Evolutionary conservation across 176 grass and related monocot genomes (phyloP), one percentile per base, ranked within the genome.

Genomic region (Puccinellia tenuiflora): DNA sequence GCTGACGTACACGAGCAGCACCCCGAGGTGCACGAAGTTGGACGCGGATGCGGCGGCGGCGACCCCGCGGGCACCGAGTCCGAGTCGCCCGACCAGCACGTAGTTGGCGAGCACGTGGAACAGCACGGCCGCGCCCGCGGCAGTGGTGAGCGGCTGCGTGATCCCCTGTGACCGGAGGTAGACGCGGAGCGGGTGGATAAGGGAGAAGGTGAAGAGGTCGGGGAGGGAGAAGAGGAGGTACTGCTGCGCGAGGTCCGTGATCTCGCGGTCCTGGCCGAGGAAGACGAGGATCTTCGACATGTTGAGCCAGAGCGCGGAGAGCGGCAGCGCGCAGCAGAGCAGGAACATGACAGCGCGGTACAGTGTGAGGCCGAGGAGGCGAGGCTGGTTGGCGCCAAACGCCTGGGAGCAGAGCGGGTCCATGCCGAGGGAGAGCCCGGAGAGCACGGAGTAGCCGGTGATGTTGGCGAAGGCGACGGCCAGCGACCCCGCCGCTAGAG

Each of bases 341-440:
- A 99, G 79, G 88, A 99, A 96, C 67, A 99, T 89, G 7, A 99
- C 85, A 25, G 91, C 85, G 40, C 96, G 96, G 74, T 90, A 92
- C 12, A 99, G 84, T 14, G 93, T 99, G 55, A 99, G 91, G 3
- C 93, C 86, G 0, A 99, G 80, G 4, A 99, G 82, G 25, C 84
- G 85, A 5, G 87, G 88, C 51, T 90, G 89, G 15, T 92, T 90
- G 20, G 96, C 93, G 16, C 96, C 96, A 60, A 99, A 96, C 55
- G 96, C 84, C 79, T 99, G 96, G 0, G 96, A 94, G 79, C 96
- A 99, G 35, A 99, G 96, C 9, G 96, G 93, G 42, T 99, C 96
- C 93, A 99, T 99, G 60, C 96, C 96, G 30, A 99, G 93, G 5
- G 96, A 99, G 7, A 99, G 81, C 0, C 96, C 96, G 1, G 89